Evolutionary conservation across 805 yeast genomes (phyloP), one percentile per base, ranked within the genome.

Genomic region (Wickerhamomyces canadensis): DNA sequence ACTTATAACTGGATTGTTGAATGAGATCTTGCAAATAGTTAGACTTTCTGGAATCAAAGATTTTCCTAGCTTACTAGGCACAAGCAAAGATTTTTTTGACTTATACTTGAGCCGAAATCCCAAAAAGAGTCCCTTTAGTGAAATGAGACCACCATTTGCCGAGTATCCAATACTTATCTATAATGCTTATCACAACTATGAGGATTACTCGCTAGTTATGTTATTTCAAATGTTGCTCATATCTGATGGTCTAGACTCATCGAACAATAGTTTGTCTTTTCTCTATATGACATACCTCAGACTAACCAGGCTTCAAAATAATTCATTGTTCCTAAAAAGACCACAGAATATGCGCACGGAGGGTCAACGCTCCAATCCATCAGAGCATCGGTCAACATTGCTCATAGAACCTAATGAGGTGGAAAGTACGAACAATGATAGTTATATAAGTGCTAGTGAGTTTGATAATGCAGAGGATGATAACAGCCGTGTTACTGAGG

Each of bases 151-250:
- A 2, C 26, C n/a, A 3, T 34, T 36, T 23, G 11, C 30, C 7
- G 23, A 38, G 2, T 31, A 11, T 13, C 27, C 45, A 19, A 9
- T 19, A 18, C 9, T 37, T 31, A 17, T 38, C 13, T 38, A 41
- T 33, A 11, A 21, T 27, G 8, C 15, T 15, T 27, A 17, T n/a
- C 27, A 36, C 15, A 30, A 27, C 6, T 12, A 27, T 23, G 40
- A 38, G n/a, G 36, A 36, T 17, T 39, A 42, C 19, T 21, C 41
- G 3, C 19, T 41, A 10, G 11, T 42, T 10, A 19, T 42, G 31
- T 4, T 49, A 13, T 47, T 40, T 31, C 52, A 47, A 19, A 18
- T 34, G 8, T 33, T 49, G 8, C 32, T 42, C 27, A 17, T 42
- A 6, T 34, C 51, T 12, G 32, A 31, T 9, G 18, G 25, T 16